Evolutionary conservation across 2,329 filamentous ascomycete genomes (phyloP), one percentile per base, ranked within the genome.

Genomic region (Fusarium miscanthi): DNA sequence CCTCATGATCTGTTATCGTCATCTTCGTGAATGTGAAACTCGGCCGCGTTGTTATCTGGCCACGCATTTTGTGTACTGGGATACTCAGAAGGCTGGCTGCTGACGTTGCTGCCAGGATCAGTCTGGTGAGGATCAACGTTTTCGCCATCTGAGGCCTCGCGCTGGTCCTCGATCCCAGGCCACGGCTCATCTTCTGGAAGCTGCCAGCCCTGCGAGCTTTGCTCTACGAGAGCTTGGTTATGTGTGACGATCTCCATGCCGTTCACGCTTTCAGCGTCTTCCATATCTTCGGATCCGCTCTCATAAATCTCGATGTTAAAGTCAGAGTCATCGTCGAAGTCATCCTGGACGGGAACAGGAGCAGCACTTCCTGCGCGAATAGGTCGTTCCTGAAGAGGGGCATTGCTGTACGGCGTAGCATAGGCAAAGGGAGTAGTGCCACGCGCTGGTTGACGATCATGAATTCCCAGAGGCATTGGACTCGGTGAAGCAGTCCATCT

Each of bases 401-500:
- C 88, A 68, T 90, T 91, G 76, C 92, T 94, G 77, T 91, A 86
- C 1, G 93, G 93, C 1, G 93, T 95, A 6, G 92, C 91, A 76
- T 94, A 94, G n/a, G 90, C 90, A 72, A 90, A 90, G 0, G 91
- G 92, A 1, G 87, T 89, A 17, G 84, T 84, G 19, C 80, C 80
- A 37, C 85, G 80, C 59, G 79, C 76, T 64, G 76, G 80, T 74
- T 79, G 73, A 58, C 79, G 79, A 48, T 84, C 81, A 10, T 78
- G 78, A 8, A 80, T 63, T 8, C 77, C 77, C 37, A 81, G 76
- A 8, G 81, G 82, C 68, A 82, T 79, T 8, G 84, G 83, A 75
- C 81, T 88, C 52, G 81, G 85, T 61, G 81, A 88, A 35, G 81
- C 82, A 63, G 86, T 90, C 83, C 85, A 87, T 31, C 88, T 84